Evolutionary conservation across 108 stramenopile genomes (phyloP), one percentile per base, ranked within the genome.

Genomic region (Ochromonas danica): DNA sequence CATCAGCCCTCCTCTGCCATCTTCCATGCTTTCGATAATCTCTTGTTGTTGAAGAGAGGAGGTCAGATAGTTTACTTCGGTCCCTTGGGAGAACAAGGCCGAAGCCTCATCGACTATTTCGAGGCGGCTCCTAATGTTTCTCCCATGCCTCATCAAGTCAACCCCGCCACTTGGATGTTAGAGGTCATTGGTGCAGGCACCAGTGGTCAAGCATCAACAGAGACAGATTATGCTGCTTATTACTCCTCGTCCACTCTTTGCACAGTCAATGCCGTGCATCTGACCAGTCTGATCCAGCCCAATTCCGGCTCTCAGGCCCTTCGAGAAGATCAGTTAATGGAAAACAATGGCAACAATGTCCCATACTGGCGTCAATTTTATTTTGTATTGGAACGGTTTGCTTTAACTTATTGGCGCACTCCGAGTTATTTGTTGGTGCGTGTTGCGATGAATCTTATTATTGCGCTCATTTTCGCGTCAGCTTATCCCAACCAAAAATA

Each of bases 81-180:
- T 75, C 61, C 61, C 0, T 51, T 81, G 17, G 42, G 38, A 28
- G 40, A 81, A 36, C 3, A 67, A 3, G 31, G 33, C 6, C 14
- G 3, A 1, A n/a, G 70, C 1, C 83, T 88, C 43, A 78, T 87
- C 43, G 30, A 61, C 39, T 87, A 84, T 81, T 71, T 88, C 22
- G 51, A 81, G 77, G 79, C 60, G 0, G 28, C 86, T 0, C 85
- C 87, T 0, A 82, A 81, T 14, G 72, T 75, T 6, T n/a, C n/a
- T n/a, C n/a, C n/a, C n/a, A n/a, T n/a, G n/a, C n/a, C n/a, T n/a
- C n/a, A n/a, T n/a, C n/a, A n/a, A n/a, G n/a, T n/a, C n/a, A n/a
- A 93, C 41, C 93, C 93, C 17, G 92, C 92, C 17, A 89, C 90
- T 1, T 93, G 91, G 91, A 92, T 93, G 91, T 90, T 93, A 17